These are phyloP conservation scores for Fusarium caatingaense DNA, from an alignment of 2,329 filamentous ascomycete species.

Conservation along the genomic window DNA sequence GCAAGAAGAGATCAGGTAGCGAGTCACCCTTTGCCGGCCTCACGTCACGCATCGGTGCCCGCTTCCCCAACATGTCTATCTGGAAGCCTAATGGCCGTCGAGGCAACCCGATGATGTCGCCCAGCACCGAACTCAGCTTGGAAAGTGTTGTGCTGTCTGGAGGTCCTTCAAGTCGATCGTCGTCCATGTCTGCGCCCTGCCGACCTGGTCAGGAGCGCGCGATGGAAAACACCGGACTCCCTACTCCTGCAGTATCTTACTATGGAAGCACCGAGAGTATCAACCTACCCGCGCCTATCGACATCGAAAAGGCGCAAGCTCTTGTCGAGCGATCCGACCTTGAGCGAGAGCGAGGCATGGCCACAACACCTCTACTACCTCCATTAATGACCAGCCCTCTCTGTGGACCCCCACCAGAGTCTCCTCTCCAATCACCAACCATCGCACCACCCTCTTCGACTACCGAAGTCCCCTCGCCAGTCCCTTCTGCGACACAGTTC, in stretches of 20 bases:
- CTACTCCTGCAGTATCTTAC: conserved; percentile 72
- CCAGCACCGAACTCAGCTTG: conserved; percentile 84
- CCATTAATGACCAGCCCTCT: conserved; percentile 76
- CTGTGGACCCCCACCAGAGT: conserved; percentile 70
- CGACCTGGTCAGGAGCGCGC: conserved; percentile 58
- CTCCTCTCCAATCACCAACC: conserved; percentile 87
- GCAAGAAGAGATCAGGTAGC: conserved; percentile 67
- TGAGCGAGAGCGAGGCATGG: conserved; percentile 69
- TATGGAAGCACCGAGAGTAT: conserved; percentile 70
- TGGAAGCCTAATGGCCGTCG: conserved; percentile 61
- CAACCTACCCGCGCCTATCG: conserved; percentile 59
- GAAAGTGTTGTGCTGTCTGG: conserved; percentile 77
- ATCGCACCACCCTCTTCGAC: conserved; percentile 67
- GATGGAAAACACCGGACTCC: conserved; percentile 66
- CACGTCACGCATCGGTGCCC: conserved; percentile 72
- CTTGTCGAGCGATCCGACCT: conserved; percentile 59
- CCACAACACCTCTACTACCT: conserved; percentile 86
- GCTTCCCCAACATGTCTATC: conserved; percentile 64
- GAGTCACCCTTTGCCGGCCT: conserved; percentile 72
- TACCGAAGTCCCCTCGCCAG: conserved; percentile 54
- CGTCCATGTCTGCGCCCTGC: conserved; percentile 75
- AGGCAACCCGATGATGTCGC: conserved; percentile 61
- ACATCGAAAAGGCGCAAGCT: conserved; percentile 43
- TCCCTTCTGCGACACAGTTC: conserved; percentile 61
- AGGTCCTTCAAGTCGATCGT: conserved; percentile 79